Base-by-base conservation (phyloP, 2,329 filamentous ascomycete genomes). In the Hypoxylon sp. region DNA sequence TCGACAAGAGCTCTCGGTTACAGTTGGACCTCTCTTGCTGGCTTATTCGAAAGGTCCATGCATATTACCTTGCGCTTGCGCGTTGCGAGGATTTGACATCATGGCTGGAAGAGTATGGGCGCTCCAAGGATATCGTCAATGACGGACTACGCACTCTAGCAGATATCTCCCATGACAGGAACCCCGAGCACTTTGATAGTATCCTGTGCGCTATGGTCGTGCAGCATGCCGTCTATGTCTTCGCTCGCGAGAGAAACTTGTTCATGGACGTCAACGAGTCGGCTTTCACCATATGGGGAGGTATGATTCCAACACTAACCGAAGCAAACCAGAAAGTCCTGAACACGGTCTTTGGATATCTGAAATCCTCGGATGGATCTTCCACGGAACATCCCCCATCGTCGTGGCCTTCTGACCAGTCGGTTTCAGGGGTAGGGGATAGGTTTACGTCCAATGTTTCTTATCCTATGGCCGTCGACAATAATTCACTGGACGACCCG, bases 201-300 rank as follows among this genome's bases (percentile, higher is more conserved):
- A 46, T 62, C 2, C 50, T 64, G 9, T 53, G 55, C 17, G 52
- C 55, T 13, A 48, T 62, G 40, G 38, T 64, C n/a, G 61, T 64
- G 2, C 51, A 56, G 15, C 61, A 58, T 37, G 52, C 55, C 1
- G 54, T 49, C 17, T 47, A 47, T 29, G 18, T 47, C 7, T 60
- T 41, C 18, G 45, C 41, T 2, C 31, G 26, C 20, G 37, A 56
- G 23, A 52, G 43, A 4, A 56, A 49, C 21, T 42, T 46, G 2
- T 40, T 52, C 26, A 48, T 40, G 17, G 46, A 26, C 18, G 27
- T 17, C 11, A 47, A 48, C 10, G 31, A 56, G 24, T 56, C 58
- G 18, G 42, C 58, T 6, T 58, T 64, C 23, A 38, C 18, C 3
- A 29, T 31, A 6, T 64, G 58, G 61, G 42, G 48, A 26, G 31